A percentile compares a stretch with the other conserved stretches of the same genome.
phyloP scores from a whole-genome alignment of 1,284 basidiomycete genomes.

The Exobasidium cylindrosporum region DNA sequence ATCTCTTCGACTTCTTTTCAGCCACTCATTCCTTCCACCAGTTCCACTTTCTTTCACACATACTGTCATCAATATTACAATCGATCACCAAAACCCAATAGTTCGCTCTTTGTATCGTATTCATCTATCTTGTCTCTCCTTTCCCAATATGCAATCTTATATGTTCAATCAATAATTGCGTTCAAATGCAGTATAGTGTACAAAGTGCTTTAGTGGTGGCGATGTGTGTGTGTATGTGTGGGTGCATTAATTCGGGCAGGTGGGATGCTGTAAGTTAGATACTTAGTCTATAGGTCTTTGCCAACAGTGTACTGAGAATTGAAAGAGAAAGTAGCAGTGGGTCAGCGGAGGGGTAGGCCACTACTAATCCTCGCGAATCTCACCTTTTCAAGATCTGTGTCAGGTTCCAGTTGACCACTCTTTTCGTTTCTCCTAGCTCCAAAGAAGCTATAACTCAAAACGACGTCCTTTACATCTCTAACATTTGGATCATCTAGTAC shows the following conservation, averaged over 20 bases:
- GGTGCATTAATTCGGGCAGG: not conserved
- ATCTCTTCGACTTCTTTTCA: not conserved
- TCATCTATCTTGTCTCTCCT: slow-evolving; percentile 3
- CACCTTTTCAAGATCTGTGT: slow-evolving; percentile 44
- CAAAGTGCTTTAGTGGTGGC: not conserved
- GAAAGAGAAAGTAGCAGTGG: slow-evolving; percentile 11
- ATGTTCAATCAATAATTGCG: not conserved
- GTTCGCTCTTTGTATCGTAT: too few species aligned
- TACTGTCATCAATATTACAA: too few species aligned
- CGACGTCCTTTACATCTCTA: slow-evolving; percentile 81
- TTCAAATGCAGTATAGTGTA: not conserved
- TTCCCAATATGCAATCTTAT: not conserved
- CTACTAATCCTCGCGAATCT: not conserved
- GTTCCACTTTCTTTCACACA: not conserved
- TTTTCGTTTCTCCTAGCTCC: slow-evolving; percentile 59
- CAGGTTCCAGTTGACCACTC: slow-evolving; percentile 51
- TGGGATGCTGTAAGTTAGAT: not conserved
- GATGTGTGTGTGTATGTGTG: too few species aligned
- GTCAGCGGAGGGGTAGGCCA: slow-evolving; percentile 22
- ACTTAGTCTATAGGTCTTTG: slow-evolving; percentile 25
- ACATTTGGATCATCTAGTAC: slow-evolving; percentile 86
- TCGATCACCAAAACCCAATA: too few species aligned
- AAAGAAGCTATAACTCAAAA: slow-evolving; percentile 97
- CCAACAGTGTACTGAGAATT: slow-evolving; percentile 33
- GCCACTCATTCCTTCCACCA: not conserved